Evolutionary conservation across 169 alveolate species (phyloP).

Genomic region (Plasmodium inui): DNA sequence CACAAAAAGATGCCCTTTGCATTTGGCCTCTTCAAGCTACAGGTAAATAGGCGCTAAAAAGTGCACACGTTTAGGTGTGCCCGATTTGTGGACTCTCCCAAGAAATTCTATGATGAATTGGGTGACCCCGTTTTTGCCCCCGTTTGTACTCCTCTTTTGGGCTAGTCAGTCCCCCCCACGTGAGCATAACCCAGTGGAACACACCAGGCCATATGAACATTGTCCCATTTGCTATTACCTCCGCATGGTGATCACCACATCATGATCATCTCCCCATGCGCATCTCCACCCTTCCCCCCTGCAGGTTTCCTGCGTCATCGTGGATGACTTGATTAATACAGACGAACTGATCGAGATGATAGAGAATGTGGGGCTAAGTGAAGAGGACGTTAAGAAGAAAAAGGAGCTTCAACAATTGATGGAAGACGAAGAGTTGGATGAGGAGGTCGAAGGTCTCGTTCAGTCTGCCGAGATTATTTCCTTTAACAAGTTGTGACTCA

Average conservation of each 20-base stretch:
- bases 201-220: not conserved
- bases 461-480: constrained; percentile 91
- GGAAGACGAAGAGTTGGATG: constrained; percentile 80
- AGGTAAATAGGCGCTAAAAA: constrained; percentile 67
- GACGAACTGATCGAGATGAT: constrained; percentile 85
- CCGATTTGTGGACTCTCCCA: not conserved
- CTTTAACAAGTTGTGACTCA: constrained; percentile 86
- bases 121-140: not conserved
- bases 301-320: constrained; percentile 86
- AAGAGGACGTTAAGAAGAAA: constrained; percentile 81
- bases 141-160: not conserved
- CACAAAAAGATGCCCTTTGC: constrained; percentile 89
- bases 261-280: not conserved
- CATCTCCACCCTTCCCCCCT: not conserved
- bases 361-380: constrained; percentile 87
- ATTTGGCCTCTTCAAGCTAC: constrained; percentile 88
- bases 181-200: not conserved
- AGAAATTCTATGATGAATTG: too few species aligned
- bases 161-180: not conserved
- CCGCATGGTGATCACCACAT: not conserved
- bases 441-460: constrained; percentile 86
- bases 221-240: not conserved
- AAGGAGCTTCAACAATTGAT: constrained; percentile 76
- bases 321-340: constrained; percentile 89
- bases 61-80: not conserved